Conservation (phyloP, 2,329 filamentous ascomycete species). For the Cytospora chrysosperma region DNA sequence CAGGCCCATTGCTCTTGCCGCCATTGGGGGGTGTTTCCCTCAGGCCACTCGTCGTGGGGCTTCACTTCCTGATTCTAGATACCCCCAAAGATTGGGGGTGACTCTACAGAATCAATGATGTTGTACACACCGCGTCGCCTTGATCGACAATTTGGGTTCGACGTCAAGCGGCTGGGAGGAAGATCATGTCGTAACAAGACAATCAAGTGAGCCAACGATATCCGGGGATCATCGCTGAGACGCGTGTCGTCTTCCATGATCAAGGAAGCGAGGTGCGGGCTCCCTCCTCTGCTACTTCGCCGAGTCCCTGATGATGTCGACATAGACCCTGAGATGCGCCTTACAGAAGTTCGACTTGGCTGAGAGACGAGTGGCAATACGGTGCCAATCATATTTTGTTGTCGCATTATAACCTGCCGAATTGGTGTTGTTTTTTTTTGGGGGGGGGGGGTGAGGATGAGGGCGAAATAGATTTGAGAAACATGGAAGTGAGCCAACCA, state of each 20-base stretch:
- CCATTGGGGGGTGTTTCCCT: background rate
- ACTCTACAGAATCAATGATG: no score
- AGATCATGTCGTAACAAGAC: background rate
- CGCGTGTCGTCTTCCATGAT: background rate
- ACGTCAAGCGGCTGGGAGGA: background rate
- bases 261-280: background rate
- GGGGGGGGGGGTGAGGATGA: no score
- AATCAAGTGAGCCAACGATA: background rate
- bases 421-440: no score
- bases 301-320: background rate
- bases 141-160: background rate
- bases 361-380: background rate
- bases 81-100: background rate
- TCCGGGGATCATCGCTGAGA: background rate
- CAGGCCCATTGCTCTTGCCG: no score
- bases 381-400: background rate
- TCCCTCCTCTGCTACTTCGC: background rate
- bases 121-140: no score
- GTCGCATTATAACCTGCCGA: no score
- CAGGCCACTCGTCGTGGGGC: background rate
- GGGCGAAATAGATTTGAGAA: no score
- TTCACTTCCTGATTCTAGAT: background rate
- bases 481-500: no score
- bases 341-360: background rate
- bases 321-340: background rate